Conservation (phyloP, 306 rosid genomes). For the Cucurbita moschata region DNA sequence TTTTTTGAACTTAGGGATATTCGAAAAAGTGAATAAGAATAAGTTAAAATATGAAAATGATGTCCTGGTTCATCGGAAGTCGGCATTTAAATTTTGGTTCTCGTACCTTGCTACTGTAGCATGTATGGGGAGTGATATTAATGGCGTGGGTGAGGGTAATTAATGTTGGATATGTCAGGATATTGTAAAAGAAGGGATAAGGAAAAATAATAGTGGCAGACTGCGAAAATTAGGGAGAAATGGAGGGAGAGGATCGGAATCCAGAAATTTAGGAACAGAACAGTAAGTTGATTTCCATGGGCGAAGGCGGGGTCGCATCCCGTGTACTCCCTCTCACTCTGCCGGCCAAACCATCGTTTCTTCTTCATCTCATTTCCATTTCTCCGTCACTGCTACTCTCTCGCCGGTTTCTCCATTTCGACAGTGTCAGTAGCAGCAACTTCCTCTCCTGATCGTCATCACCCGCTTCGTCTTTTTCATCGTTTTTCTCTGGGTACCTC, state of each 20-base stretch:
- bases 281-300: slow-evolving; percentile 22
- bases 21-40: too few species aligned
- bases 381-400: not conserved
- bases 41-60: too few species aligned
- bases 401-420: not conserved
- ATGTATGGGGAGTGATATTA: too few species aligned
- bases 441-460: not conserved
- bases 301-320: slow-evolving; percentile 21
- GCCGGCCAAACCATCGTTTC: slow-evolving; percentile 53
- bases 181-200: not conserved
- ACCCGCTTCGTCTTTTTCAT: not conserved
- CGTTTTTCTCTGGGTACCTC: slow-evolving; percentile 7
- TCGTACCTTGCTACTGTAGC: too few species aligned
- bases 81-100: too few species aligned
- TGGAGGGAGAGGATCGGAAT: slow-evolving; percentile 1
- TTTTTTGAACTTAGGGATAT: too few species aligned
- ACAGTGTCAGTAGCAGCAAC: not conserved
- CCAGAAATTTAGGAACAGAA: not conserved
- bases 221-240: not conserved
- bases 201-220: not conserved
- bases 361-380: not conserved
- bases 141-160: not conserved
- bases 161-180: not conserved
- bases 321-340: slow-evolving; percentile 26
- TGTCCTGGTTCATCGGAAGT: too few species aligned